Evolutionary conservation across 2,329 filamentous ascomycete genomes (phyloP), one percentile per base, ranked within the genome.

Genomic region (Talaromyces albobiverticillius): DNA sequence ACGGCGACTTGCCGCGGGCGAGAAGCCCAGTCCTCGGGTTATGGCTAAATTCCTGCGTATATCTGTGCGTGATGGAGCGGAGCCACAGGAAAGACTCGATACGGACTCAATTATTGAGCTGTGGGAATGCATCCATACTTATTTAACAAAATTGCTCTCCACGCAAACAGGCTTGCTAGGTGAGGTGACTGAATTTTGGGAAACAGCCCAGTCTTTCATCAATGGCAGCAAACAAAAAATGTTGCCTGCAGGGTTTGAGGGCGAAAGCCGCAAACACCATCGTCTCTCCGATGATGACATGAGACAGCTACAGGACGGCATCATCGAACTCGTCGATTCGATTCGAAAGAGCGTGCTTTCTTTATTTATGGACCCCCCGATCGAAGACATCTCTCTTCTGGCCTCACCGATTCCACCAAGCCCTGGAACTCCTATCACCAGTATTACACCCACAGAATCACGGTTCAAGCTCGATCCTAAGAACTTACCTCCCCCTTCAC

Each of bases 171-270:
- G 94, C 3, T 80, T 97, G 14, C 77, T 99, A 5, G 91, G 90
- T 0, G 94, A 99, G 69, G 82, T 97, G 1, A 74, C 95, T 16
- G 91, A 95, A 59, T 97, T 96, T 70, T 96, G 93, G 90, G 89
- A 95, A 60, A 94, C 87, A 13, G 86, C 92, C 0, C 87, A 95
- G 64, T 88, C 89, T 0, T 99, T 99, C 68, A 87, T 97, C 55
- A 85, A 90, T 43, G 93, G 92, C 16, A 90, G 83, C 59, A 88
- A 89, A 23, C 93, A 97, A 68, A 85, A 83, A 59, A 83, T 82
- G 13, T 76, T 99, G 52, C 93, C 94, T 0, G 79, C 82, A 38
- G 92, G 90, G 8, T 89, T 90, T 64, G 89, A 93, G 57, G 88
- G 88, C 20, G 87, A 91, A 65, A 95, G 90, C 53, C 82, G 83